A percentile compares a stretch with the other conserved stretches of the same genome.
These are phyloP conservation scores for Erythrophleum fordii DNA, from an alignment of 306 rosid species.

Conservation along the genomic window DNA sequence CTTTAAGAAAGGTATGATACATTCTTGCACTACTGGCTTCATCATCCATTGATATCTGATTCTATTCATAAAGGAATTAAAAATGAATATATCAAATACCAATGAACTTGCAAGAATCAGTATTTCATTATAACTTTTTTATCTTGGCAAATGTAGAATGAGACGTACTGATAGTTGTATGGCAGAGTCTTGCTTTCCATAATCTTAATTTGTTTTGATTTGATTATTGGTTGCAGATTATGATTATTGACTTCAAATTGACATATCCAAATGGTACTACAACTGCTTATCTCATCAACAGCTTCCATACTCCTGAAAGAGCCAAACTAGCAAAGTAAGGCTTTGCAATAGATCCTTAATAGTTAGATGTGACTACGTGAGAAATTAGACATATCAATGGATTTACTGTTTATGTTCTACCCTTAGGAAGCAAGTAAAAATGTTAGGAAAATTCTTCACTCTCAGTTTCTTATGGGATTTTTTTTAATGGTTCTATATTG, in stretches of 20 bases:
- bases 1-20: slow-evolving; percentile 53
- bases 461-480: slow-evolving; percentile 59
- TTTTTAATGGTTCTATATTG: slow-evolving; percentile 63
- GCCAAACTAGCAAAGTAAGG: slow-evolving; percentile 62
- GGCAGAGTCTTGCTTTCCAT: neutral
- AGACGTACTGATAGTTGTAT: neutral
- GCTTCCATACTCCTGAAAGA: slow-evolving; percentile 70
- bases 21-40: neutral
- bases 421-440: slow-evolving; percentile 60
- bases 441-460: slow-evolving; percentile 59
- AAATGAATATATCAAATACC: too few relatives aligned
- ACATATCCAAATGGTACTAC: slow-evolving; percentile 71
- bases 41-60: neutral
- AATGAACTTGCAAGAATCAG: neutral
- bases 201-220: slow-evolving; percentile 1
- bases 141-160: neutral
- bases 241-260: slow-evolving; percentile 60
- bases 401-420: slow-evolving; percentile 20
- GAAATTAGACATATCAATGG: neutral
- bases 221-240: slow-evolving; percentile 44
- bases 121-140: neutral
- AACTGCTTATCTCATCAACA: slow-evolving; percentile 68
- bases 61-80: neutral
- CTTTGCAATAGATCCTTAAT: neutral
- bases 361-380: neutral